Percentiles rank a stretch among this genome's conserved stretches.
Evolutionary conservation across 208 protist species (phyloP).

Genomic region (Leishmania arabica): DNA sequence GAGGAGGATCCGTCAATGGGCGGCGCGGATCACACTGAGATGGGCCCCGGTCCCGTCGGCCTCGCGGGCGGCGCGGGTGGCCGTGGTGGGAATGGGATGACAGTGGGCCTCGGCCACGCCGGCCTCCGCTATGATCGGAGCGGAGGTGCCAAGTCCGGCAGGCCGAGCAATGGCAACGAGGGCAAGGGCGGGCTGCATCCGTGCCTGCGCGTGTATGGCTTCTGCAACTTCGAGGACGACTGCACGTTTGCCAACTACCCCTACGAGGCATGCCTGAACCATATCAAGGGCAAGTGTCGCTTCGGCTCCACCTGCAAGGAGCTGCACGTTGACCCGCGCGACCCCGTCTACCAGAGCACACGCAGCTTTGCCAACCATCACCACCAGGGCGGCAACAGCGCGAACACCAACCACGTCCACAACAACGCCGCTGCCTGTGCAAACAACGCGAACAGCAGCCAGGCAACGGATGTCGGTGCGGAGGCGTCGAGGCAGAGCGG

Average conservation of each 20-base stretch:
- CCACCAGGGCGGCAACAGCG: conserved; percentile 14
- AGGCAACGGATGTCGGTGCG: neutral
- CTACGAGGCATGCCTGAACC: conserved; percentile 87
- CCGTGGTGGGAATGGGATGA: conserved; percentile 4
- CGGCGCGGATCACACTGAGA: conserved; percentile 12
- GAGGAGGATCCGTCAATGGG: conserved; percentile 29
- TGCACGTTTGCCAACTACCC: conserved; percentile 90
- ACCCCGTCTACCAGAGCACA: conserved; percentile 59
- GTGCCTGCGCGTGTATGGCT: conserved; percentile 88
- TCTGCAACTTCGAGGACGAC: conserved; percentile 89
- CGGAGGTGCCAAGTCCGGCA: conserved; percentile 21
- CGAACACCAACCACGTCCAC: conserved; percentile 23
- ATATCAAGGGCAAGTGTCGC: conserved; percentile 92
- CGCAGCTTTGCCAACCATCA: conserved; percentile 48
- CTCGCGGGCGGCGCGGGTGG: conserved; percentile 9
- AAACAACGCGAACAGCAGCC: conserved; percentile 10
- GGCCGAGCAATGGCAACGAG: conserved; percentile 17
- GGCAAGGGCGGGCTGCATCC: conserved; percentile 61
- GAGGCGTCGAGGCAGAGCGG: conserved; percentile 2
- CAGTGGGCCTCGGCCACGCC: conserved; percentile 1
- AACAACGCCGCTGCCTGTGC: neutral
- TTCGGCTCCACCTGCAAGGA: conserved; percentile 87
- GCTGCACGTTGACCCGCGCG: conserved; percentile 74
- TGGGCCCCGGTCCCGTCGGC: conserved; percentile 4
- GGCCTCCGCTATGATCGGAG: conserved; percentile 20